Evolutionary conservation across 2,329 filamentous ascomycete species (phyloP).

Genomic region (Diaporthe sp.): DNA sequence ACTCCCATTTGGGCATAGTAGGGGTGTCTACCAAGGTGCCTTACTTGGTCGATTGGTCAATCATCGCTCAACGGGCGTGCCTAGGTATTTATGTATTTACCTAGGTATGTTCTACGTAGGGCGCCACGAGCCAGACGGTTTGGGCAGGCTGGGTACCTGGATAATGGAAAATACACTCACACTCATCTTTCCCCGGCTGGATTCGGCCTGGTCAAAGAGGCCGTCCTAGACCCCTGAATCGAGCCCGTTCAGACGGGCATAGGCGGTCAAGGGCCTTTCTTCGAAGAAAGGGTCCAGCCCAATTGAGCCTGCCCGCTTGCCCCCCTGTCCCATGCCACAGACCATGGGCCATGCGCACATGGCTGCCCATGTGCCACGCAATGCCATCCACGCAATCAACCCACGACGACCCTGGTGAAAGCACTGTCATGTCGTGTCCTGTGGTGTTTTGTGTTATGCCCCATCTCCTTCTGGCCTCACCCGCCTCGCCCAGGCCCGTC

Average conservation of each 20-base stretch:
- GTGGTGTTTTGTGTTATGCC: neutral
- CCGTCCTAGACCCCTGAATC: neutral
- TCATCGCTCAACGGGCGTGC: neutral
- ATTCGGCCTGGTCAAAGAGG: neutral
- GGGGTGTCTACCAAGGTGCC: too few species aligned
- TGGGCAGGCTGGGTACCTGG: neutral
- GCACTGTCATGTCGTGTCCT: too few species aligned
- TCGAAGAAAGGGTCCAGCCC: neutral
- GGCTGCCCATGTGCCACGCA: constrained; percentile 17
- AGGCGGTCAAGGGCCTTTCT: neutral
- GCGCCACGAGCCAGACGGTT: neutral
- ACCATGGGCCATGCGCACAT: neutral
- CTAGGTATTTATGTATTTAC: neutral
- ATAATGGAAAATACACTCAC: neutral
- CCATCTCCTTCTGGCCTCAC: neutral
- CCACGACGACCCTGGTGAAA: neutral
- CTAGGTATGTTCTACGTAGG: neutral
- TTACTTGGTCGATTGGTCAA: neutral
- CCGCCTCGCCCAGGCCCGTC: too few species aligned
- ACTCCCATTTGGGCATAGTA: neutral
- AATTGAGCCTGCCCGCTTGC: neutral
- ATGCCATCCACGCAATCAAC: constrained; percentile 19
- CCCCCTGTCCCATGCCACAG: neutral
- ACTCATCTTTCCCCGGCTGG: neutral
- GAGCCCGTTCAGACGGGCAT: neutral